Evolutionary conservation across 208 protist genomes (phyloP).

Genomic region (Trypanosoma boissoni): DNA sequence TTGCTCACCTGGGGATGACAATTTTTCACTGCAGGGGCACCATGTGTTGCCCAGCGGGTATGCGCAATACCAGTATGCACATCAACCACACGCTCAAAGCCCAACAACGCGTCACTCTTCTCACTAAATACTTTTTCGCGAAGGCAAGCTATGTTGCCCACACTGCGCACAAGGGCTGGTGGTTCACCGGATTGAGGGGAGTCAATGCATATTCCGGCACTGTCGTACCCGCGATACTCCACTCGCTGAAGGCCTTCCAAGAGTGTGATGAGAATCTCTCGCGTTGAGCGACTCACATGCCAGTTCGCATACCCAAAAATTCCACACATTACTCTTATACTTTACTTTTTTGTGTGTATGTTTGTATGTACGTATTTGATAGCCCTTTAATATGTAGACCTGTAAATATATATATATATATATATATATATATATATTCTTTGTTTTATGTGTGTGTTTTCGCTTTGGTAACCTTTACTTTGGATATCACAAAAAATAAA

Average conservation of each 20-base stretch:
- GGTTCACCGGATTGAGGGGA: conserved; percentile 4
- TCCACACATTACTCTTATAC: conserved; percentile 88
- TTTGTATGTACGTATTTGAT: no score
- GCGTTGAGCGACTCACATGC: conserved; percentile 26
- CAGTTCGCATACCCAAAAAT: conserved; percentile 86
- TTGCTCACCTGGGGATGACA: conserved; percentile 91
- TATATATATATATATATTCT: no score
- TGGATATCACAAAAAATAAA: no score
- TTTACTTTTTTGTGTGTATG: no score
- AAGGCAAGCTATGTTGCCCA: conserved; percentile 80
- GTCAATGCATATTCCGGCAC: conserved; percentile 89
- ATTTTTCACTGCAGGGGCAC: conserved; percentile 90
- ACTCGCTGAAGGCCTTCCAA: conserved; percentile 84
- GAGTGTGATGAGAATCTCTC: conserved; percentile 72
- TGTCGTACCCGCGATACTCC: conserved; percentile 96
- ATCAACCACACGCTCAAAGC: conserved; percentile 33
- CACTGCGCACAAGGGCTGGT: conserved; percentile 59
- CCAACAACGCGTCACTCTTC: not conserved
- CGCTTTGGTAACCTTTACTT: no score
- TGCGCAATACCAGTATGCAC: conserved; percentile 90
- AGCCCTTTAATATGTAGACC: no score
- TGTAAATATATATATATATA: conserved; percentile 1
- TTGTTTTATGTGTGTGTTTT: no score
- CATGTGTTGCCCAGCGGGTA: conserved; percentile 98
- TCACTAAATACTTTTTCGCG: conserved; percentile 30